A percentile compares a stretch with the other conserved stretches of the same genome.
Conservation (phyloP, 768 basidiomycete species). For the Hortiboletus flavorubellus region DNA sequence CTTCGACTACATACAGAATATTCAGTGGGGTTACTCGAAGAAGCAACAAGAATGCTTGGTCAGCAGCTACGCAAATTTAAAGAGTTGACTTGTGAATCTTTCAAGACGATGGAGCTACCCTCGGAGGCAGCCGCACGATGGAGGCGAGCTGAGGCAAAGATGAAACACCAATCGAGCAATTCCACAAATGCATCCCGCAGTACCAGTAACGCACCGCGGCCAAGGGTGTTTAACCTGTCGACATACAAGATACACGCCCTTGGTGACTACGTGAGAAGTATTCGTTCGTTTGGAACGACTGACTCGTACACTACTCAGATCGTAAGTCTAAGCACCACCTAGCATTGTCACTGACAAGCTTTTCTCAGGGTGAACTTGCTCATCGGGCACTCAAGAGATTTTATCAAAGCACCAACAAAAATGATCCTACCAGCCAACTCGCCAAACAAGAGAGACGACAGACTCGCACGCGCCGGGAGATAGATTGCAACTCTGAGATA, state of each 20-base stretch:
- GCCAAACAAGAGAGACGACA: not conserved
- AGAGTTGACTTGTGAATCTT: not conserved
- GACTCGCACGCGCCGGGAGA: not conserved
- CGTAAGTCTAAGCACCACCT: not conserved
- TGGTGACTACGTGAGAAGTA: not conserved
- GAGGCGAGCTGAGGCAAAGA: not conserved
- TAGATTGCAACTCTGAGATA: not conserved
- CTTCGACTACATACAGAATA: conserved; percentile 31
- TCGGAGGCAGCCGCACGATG: not conserved
- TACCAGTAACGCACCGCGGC: no score
- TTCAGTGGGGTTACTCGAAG: conserved; percentile 3
- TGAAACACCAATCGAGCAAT: no score
- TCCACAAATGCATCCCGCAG: no score
- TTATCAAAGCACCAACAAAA: not conserved
- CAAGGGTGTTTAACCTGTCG: not conserved
- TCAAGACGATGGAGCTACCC: not conserved
- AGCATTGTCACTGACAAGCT: no score
- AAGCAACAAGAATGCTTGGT: not conserved
- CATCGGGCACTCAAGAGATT: not conserved
- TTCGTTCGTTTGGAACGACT: not conserved
- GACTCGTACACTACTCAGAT: not conserved
- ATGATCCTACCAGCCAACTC: not conserved
- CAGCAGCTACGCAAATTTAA: not conserved
- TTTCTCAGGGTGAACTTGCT: not conserved
- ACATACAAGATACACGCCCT: not conserved